These are phyloP conservation scores for Blastomyces percursus DNA, from an alignment of 2,329 filamentous ascomycete genomes.

Conservation along the genomic window DNA sequence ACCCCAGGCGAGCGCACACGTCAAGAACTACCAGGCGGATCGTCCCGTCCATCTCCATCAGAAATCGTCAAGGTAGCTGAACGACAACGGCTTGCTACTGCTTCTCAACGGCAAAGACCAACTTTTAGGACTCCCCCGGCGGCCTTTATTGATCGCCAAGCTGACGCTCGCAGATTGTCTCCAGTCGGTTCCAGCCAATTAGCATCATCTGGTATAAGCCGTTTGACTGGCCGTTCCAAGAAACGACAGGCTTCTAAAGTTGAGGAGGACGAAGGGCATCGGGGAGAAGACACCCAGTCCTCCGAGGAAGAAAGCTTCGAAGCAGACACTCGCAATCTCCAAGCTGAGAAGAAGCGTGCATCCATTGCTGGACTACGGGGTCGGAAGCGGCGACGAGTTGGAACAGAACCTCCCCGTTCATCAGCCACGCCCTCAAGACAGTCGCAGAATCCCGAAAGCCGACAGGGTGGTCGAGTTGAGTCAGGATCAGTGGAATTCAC, in stretches of 20 bases:
- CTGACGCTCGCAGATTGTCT: slow-evolving; percentile 24
- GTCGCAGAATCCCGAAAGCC: background rate
- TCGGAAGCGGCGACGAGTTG: slow-evolving; percentile 1
- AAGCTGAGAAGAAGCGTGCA: background rate
- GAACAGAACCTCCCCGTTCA: background rate
- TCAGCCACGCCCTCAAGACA: background rate
- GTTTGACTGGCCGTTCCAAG: slow-evolving; percentile 11
- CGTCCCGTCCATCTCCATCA: background rate
- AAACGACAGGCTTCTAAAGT: slow-evolving; percentile 8
- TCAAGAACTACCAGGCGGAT: background rate
- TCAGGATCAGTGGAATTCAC: background rate
- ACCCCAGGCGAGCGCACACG: background rate
- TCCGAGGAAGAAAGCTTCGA: slow-evolving; percentile 20
- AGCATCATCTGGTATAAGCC: background rate
- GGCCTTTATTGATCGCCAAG: slow-evolving; percentile 30
- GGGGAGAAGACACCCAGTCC: background rate
- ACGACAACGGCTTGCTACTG: background rate
- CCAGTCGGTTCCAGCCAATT: slow-evolving; percentile 19
- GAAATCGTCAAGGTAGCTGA: background rate
- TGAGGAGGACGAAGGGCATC: slow-evolving; percentile 12
- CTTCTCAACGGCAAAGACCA: slow-evolving; percentile 7
- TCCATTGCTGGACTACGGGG: background rate
- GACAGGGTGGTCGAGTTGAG: background rate
- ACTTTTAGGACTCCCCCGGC: slow-evolving; percentile 7
- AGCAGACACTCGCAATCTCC: slow-evolving; percentile 22